A percentile compares a stretch with the other conserved stretches of the same genome.
These are phyloP conservation scores for Lichtheimia ramosa DNA, from an alignment of 371 early-diverging fungal species.

Conservation along the genomic window DNA sequence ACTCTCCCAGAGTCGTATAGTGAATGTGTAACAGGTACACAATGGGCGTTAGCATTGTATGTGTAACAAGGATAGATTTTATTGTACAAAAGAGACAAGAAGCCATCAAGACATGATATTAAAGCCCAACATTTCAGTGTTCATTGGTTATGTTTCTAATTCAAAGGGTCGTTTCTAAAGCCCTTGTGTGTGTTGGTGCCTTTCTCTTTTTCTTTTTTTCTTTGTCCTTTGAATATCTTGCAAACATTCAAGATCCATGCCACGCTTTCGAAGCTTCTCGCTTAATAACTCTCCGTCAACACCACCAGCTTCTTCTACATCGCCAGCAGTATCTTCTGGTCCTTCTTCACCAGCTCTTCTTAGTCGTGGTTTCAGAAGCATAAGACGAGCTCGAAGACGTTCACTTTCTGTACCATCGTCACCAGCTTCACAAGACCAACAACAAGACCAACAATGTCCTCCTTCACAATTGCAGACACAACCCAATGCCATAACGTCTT, in stretches of 20 bases:
- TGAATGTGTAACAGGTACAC: too few relatives aligned
- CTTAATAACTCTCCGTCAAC: conserved; percentile 14
- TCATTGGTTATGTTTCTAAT: conserved; percentile 10
- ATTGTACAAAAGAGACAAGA: too few relatives aligned
- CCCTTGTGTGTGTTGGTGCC: neutral
- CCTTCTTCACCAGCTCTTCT: conserved; percentile 27
- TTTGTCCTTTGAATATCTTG: conserved; percentile 8
- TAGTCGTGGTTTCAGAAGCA: conserved; percentile 35
- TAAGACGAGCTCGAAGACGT: conserved; percentile 31
- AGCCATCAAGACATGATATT: too few relatives aligned
- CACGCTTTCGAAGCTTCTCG: conserved; percentile 35
- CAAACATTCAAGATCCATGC: conserved; percentile 16
- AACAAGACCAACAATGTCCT: neutral
- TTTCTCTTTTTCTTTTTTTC: conserved; percentile 7
- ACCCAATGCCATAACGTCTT: neutral
- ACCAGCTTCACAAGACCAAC: conserved; percentile 2
- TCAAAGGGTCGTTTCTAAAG: neutral
- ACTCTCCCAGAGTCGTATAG: too few relatives aligned
- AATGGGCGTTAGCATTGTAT: too few relatives aligned
- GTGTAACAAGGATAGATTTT: too few relatives aligned
- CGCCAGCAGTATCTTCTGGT: neutral
- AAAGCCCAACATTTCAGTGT: too few relatives aligned
- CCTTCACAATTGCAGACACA: neutral
- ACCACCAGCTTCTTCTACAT: conserved; percentile 6
- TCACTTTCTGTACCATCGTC: conserved; percentile 19